phyloP scores from a whole-genome alignment of 495 filamentous ascomycete genomes.

The Daldinia concentrica region DNA sequence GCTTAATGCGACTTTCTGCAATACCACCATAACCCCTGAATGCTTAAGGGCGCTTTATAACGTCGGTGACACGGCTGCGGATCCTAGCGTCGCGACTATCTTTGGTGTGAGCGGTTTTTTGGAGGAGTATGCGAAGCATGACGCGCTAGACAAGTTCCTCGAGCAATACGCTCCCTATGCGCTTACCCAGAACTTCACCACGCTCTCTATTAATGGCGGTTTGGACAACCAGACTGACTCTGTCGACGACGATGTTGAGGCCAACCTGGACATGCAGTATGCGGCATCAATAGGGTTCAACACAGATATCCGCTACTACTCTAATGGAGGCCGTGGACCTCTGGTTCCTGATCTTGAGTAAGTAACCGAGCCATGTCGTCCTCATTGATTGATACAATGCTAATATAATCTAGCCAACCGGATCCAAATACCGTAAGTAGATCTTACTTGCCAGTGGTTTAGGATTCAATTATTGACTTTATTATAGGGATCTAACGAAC shows the following conservation, averaged over 20 bases:
- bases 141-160: slow-evolving; percentile 64
- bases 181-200: slow-evolving; percentile 66
- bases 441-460: background rate
- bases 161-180: slow-evolving; percentile 58
- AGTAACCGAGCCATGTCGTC: background rate
- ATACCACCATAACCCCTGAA: slow-evolving; percentile 61
- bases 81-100: slow-evolving; percentile 57
- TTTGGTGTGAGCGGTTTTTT: slow-evolving; percentile 59
- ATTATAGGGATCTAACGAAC: slow-evolving; percentile 66
- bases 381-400: slow-evolving; percentile 2
- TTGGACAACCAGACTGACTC: slow-evolving; percentile 58
- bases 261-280: slow-evolving; percentile 82
- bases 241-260: slow-evolving; percentile 62
- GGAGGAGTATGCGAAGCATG: slow-evolving; percentile 68
- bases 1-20: slow-evolving; percentile 53
- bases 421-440: slow-evolving; percentile 32
- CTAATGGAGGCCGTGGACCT: slow-evolving; percentile 52
- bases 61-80: slow-evolving; percentile 61
- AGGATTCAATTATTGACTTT: slow-evolving; percentile 43
- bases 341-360: slow-evolving; percentile 53
- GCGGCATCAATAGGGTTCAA: slow-evolving; percentile 62
- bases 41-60: slow-evolving; percentile 71
- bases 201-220: slow-evolving; percentile 69
- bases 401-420: slow-evolving; percentile 37
- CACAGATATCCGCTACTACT: slow-evolving; percentile 55